Evolutionary conservation across 495 filamentous ascomycete genomes (phyloP).

Genomic region (Xylaria venustula): DNA sequence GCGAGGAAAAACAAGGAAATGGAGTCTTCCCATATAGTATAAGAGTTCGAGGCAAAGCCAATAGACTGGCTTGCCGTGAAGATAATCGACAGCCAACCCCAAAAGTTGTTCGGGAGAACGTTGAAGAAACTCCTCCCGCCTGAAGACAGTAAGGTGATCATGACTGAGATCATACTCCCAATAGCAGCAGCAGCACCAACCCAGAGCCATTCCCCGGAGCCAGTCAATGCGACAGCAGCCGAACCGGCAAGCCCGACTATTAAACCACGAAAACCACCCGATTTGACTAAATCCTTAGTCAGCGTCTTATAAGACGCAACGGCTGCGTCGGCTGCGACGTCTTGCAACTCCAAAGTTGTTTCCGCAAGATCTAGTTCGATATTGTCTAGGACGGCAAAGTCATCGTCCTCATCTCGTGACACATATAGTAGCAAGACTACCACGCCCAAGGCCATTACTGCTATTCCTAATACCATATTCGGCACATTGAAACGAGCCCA

Average conservation of each 20-base stretch:
- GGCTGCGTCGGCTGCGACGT: constrained; percentile 26
- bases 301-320: constrained; percentile 28
- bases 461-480: constrained; percentile 79
- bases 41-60: constrained; percentile 96
- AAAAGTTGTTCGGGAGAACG: constrained; percentile 75
- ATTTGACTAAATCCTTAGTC: constrained; percentile 35
- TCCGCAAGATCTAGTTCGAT: constrained; percentile 45
- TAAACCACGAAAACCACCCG: constrained; percentile 32
- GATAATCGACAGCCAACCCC: constrained; percentile 80
- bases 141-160: constrained; percentile 51
- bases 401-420: constrained; percentile 44
- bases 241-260: constrained; percentile 21
- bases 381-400: constrained; percentile 42
- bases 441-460: constrained; percentile 65
- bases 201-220: constrained; percentile 39
- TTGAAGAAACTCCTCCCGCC: constrained; percentile 47
- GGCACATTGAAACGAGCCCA: constrained; percentile 90
- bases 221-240: constrained; percentile 22
- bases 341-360: constrained; percentile 40
- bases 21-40: constrained; percentile 98
- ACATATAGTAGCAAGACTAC: constrained; percentile 69
- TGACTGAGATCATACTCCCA: constrained; percentile 62
- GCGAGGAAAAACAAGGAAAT: constrained; percentile 89
- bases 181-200: constrained; percentile 50
- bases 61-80: constrained; percentile 80